phyloP scores from a whole-genome alignment of 2,329 filamentous ascomycete genomes.

The Curvularia spicifera region DNA sequence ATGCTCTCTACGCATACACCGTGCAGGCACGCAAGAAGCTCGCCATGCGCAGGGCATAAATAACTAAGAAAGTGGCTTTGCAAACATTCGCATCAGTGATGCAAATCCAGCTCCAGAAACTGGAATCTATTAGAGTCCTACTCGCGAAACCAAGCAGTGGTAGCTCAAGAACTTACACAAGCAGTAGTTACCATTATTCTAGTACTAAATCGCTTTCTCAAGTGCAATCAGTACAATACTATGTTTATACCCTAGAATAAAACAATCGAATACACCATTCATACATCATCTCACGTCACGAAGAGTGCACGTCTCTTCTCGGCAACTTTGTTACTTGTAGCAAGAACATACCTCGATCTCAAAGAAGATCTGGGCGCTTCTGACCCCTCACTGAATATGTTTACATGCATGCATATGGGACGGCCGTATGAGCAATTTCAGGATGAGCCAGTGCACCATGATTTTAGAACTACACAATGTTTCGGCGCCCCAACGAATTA shows the following conservation, averaged over 20 bases:
- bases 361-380: too few relatives aligned
- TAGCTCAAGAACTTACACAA: not conserved
- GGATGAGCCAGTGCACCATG: too few relatives aligned
- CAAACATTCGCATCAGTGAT: not conserved
- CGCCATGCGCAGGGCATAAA: slow-evolving; percentile 23
- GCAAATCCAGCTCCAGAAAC: not conserved
- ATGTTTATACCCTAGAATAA: not conserved
- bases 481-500: too few relatives aligned
- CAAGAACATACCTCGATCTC: too few relatives aligned
- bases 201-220: not conserved
- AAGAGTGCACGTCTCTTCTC: not conserved
- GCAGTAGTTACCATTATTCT: not conserved
- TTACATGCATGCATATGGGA: too few relatives aligned
- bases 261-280: not conserved
- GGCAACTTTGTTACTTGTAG: not conserved
- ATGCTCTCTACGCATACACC: slow-evolving; percentile 87
- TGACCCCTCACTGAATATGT: too few relatives aligned
- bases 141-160: not conserved
- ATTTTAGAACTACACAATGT: too few relatives aligned
- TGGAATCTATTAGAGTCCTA: not conserved
- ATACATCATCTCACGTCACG: not conserved
- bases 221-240: not conserved
- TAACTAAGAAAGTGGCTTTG: not conserved
- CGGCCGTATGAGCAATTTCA: too few relatives aligned
- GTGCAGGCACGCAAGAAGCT: slow-evolving; percentile 65